Conservation (phyloP, 345 rosid species). For the Cardiospermum halicacabum region DNA sequence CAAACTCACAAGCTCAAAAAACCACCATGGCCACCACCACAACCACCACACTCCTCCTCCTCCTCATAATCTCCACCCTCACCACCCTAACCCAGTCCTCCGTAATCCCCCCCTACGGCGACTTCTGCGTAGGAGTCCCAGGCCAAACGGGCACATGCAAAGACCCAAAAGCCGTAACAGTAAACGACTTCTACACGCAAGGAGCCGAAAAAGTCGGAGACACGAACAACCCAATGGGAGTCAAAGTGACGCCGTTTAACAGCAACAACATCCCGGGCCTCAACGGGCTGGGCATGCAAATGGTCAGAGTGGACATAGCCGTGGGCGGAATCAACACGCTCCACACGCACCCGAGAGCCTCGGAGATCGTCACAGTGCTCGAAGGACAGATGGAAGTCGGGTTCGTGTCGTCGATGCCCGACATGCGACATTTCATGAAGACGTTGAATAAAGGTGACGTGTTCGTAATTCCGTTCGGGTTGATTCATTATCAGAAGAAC, state of each 20-base stretch:
- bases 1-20: no score
- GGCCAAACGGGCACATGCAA: slow-evolving; percentile 1
- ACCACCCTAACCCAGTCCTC: no score
- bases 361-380: slow-evolving; percentile 6
- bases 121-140: slow-evolving; percentile 24
- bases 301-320: background rate
- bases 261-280: background rate
- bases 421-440: background rate
- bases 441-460: background rate
- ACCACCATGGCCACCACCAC: no score
- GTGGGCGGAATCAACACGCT: slow-evolving; percentile 9
- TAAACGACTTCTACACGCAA: slow-evolving; percentile 12
- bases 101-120: background rate
- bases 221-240: slow-evolving; percentile 6
- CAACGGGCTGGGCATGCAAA: background rate
- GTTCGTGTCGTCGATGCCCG: background rate
- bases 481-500: slow-evolving; percentile 7
- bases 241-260: slow-evolving; percentile 5
- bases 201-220: slow-evolving; percentile 12
- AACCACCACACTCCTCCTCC: no score
- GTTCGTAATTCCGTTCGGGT: slow-evolving; percentile 8
- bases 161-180: slow-evolving; percentile 1
- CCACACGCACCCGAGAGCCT: slow-evolving; percentile 11
- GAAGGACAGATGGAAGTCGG: slow-evolving; percentile 9
- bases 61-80: no score